Base-by-base conservation (phyloP, 164 flowering plant species). In the Tinospora cordifolia region DNA sequence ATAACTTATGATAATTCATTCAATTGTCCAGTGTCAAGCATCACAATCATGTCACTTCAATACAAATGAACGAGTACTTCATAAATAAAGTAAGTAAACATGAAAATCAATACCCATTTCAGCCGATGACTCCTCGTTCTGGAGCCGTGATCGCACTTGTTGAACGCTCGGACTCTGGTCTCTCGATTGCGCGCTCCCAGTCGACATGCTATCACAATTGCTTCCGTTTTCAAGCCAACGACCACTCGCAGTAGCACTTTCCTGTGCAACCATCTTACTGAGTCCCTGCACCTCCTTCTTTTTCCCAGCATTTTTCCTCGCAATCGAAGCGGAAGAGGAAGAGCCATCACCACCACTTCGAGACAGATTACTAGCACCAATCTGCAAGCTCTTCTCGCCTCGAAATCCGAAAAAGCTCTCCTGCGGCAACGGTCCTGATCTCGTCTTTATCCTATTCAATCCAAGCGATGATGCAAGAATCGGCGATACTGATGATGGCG, bases 351-450 rank as follows among this genome's bases (percentile, higher is more conserved):
- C 36, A 30, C 36, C 36, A 30, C 36, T 30, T 30, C 36, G 36
- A 30, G 98, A 92, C 19, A 92, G 75, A 69, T 88, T 90, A 69
- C 98, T 90, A 3, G 87, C 75, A 12, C 88, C 92, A 58, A 87
- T 69, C n/a, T 72, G 79, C 24, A 76, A 63, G 6, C 85, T 84
- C 68, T 83, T 87, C 2, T 86, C 87, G 0, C 80, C 81, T 2
- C 87, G 74, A 27, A 81, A 84, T 30, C 86, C 87, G 22, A 85
- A 90, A 77, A 92, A 90, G 74, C 92, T 90, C 85, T 92, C 98
- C 85, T 90, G 97, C 17, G 94, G 96, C 82, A 95, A 68, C 24
- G 99, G 99, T 75, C 97, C 98, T 2, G 99, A 95, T 77, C 98
- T 79, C 44, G 98, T 92, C 84, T 95, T 95, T 3, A 95, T 95